Evolutionary conservation across 257 asterid genomes (phyloP).

Genomic region (Echites panduratus): DNA sequence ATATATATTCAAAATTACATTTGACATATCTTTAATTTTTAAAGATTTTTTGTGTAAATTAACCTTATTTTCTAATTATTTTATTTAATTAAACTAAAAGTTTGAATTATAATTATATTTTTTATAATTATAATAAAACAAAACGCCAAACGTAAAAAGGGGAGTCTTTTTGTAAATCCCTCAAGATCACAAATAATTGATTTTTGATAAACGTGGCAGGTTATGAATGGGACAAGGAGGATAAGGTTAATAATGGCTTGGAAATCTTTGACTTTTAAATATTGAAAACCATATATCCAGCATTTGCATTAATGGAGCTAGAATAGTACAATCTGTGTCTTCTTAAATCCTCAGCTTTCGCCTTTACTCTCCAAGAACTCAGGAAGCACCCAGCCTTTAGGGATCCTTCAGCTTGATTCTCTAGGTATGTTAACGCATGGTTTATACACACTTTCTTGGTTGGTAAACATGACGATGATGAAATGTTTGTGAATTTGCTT

Average conservation of each 20-base stretch:
- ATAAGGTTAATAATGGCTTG: constrained; percentile 4
- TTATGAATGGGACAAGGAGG: constrained; percentile 7
- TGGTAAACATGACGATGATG: not conserved
- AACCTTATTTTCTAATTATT: too few relatives aligned
- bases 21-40: too few relatives aligned
- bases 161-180: not conserved
- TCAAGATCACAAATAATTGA: not conserved
- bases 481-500: constrained; percentile 5
- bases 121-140: too few relatives aligned
- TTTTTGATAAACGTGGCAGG: constrained; percentile 11
- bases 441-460: not conserved
- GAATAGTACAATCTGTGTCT: not conserved
- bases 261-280: not conserved
- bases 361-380: too few relatives aligned
- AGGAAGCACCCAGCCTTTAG: not conserved
- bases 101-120: too few relatives aligned
- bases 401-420: not conserved
- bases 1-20: too few relatives aligned
- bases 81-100: too few relatives aligned
- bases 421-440: not conserved
- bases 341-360: not conserved
- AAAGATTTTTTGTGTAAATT: too few relatives aligned
- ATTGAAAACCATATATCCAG: not conserved
- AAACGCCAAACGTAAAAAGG: too few relatives aligned
- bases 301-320: constrained; percentile 11